These are phyloP conservation scores for Fusarium kyushuense DNA, from an alignment of 2,329 filamentous ascomycete species.

Conservation along the genomic window DNA sequence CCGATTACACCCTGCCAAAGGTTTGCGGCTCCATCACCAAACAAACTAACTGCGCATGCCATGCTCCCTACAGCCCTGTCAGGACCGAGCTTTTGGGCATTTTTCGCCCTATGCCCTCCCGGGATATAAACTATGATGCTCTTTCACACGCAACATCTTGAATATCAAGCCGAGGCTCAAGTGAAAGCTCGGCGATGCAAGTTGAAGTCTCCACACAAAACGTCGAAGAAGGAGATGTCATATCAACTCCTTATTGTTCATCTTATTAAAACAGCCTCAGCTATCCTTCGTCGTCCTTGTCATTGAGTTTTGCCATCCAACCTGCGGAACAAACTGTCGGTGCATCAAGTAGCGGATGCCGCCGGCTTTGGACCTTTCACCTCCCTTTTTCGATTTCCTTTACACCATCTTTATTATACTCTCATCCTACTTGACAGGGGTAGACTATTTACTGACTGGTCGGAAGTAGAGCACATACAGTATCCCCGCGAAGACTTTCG, in stretches of 20 bases:
- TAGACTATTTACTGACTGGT: constrained; percentile 35
- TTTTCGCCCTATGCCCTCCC: constrained; percentile 11
- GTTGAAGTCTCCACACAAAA: constrained; percentile 20
- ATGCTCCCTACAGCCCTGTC: constrained; percentile 22
- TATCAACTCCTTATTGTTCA: constrained; percentile 22
- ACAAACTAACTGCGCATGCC: constrained; percentile 7
- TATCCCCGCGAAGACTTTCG: constrained; percentile 39
- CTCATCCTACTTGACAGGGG: constrained; percentile 37
- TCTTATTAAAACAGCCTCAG: constrained; percentile 15
- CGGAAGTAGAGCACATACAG: constrained; percentile 29
- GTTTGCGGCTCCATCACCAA: constrained; percentile 38
- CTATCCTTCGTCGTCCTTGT: constrained; percentile 21
- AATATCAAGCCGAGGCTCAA: constrained; percentile 39
- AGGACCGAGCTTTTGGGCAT: constrained; percentile 24
- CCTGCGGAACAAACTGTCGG: constrained; percentile 30
- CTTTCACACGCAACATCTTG: constrained; percentile 34
- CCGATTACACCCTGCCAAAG: constrained; percentile 30
- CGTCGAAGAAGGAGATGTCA: constrained; percentile 7
- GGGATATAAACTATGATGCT: constrained; percentile 6
- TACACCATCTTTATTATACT: constrained; percentile 40
- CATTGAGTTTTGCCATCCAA: constrained; percentile 7
- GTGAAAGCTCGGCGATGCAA: constrained; percentile 17
- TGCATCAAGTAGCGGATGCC: constrained; percentile 39
- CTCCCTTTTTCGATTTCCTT: constrained; percentile 25
- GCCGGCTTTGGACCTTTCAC: constrained; percentile 21